Evolutionary conservation across 306 rosid species (phyloP).

Genomic region (Notholithocarpus densiflorus): DNA sequence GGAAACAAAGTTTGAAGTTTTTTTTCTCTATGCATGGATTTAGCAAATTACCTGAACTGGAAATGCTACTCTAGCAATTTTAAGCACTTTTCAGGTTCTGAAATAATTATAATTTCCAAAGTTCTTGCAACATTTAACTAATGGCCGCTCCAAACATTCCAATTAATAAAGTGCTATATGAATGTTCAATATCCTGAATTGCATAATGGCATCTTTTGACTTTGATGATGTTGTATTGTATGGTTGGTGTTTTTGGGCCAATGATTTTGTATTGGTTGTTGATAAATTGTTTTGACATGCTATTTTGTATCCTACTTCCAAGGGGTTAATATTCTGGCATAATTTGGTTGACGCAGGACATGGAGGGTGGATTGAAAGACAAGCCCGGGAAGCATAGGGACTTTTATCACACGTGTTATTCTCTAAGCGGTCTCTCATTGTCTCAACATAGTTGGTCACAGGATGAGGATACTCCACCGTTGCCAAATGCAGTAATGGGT

Average conservation of each 20-base stretch:
- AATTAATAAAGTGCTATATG: not conserved
- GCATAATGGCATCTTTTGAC: not conserved
- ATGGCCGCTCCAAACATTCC: not conserved
- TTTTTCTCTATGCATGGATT: too few relatives aligned
- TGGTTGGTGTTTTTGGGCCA: too few relatives aligned
- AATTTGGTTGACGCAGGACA: conserved; percentile 48
- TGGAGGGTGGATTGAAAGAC: conserved; percentile 78
- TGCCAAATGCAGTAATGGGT: conserved; percentile 50
- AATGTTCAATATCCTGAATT: not conserved
- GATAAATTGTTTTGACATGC: not conserved
- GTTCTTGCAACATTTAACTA: not conserved
- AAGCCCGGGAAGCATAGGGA: conserved; percentile 79
- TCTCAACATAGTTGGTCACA: conserved; percentile 70
- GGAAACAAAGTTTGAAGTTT: too few relatives aligned
- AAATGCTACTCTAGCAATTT: too few relatives aligned
- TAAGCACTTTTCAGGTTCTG: too few relatives aligned
- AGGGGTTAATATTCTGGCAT: not conserved
- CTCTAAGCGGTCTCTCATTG: conserved; percentile 82
- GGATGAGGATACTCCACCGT: conserved; percentile 55
- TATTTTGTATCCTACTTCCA: not conserved
- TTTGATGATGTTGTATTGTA: not conserved
- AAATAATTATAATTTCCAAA: not conserved
- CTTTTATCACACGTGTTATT: conserved; percentile 88
- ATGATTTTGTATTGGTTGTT: not conserved
- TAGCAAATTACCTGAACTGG: too few relatives aligned